phyloP scores from a whole-genome alignment of 129 eudicot species.

The Solidago caesia region DNA sequence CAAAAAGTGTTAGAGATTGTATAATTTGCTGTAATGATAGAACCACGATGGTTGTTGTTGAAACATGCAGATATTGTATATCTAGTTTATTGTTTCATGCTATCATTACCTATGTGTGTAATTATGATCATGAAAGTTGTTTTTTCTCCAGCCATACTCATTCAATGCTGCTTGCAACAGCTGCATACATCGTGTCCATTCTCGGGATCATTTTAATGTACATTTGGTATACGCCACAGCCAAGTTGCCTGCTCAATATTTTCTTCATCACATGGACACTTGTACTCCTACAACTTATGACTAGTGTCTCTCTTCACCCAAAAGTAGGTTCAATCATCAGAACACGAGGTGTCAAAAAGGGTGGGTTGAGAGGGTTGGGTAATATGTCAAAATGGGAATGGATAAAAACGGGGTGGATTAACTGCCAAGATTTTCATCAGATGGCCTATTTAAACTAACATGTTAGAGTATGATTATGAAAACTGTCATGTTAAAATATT shows the following conservation, averaged over 20 bases:
- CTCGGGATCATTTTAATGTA: conserved; percentile 71
- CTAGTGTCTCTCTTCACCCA: conserved; percentile 76
- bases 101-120: not conserved
- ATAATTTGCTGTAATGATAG: not conserved
- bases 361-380: not conserved
- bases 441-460: no score
- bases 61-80: not conserved
- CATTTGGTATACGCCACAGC: conserved; percentile 78
- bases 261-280: conserved; percentile 78
- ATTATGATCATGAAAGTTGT: conserved; percentile 4
- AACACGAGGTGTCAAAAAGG: not conserved
- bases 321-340: conserved; percentile 37
- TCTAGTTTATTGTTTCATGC: not conserved
- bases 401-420: not conserved
- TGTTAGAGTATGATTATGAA: not conserved
- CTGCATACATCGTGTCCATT: conserved; percentile 58
- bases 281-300: conserved; percentile 78
- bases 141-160: conserved; percentile 54
- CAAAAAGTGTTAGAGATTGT: no score
- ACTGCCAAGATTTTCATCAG: not conserved
- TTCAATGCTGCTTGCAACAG: conserved; percentile 61
- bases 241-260: conserved; percentile 68
- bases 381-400: not conserved
- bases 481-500: not conserved
- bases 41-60: no score